Base-by-base conservation (phyloP, 164 flowering plant species). In the Akebia trifoliata region DNA sequence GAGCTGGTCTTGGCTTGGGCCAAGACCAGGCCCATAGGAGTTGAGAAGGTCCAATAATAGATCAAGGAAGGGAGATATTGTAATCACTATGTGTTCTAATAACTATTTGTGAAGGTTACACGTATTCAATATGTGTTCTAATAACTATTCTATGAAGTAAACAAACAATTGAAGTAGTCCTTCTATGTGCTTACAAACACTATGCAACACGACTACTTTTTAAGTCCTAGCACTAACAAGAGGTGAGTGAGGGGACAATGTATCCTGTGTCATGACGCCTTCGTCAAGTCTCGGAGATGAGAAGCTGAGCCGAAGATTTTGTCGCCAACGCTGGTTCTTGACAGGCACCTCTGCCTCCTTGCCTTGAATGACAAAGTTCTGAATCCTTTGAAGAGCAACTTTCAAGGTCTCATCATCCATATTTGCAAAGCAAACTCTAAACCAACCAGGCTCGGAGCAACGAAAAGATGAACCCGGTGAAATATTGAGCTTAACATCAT, bases 391-490 rank as follows among this genome's bases (percentile, higher is more conserved):
- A 31, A 60, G 64, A 21, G 64, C 64, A 9, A 60, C 22, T 38
- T 51, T 50, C 57, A 51, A 9, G 0, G 56, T 51, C 21, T 30
- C 64, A 24, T 50, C 47, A 24, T 60, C 48, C 64, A 60, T 60
- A 30, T n/a, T 63, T 4, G 64, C 59, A 25, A 73, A 50, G 49
- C 68, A 50, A 63, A 46, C 57, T 54, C 46, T 51, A 37, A 86
- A 90, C 99, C 99, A 93, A 2, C 99, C 99, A 0, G 97, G 85
- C 57, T 90, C 92, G 0, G 80, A 32, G 73, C 97, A 90, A 43
- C 84, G 96, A 45, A 87, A 93, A 1, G 96, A 87, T 0, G 76
- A 73, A 2, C 99, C 99, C 0, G 99, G 97, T 4, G 99, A 93
- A 1, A 93, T 84, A 38, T 93, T 93, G 20, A 93, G 84, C 83